These are phyloP conservation scores for Cinnamomum micranthum DNA, from an alignment of 164 flowering plant species.

Conservation along the genomic window DNA sequence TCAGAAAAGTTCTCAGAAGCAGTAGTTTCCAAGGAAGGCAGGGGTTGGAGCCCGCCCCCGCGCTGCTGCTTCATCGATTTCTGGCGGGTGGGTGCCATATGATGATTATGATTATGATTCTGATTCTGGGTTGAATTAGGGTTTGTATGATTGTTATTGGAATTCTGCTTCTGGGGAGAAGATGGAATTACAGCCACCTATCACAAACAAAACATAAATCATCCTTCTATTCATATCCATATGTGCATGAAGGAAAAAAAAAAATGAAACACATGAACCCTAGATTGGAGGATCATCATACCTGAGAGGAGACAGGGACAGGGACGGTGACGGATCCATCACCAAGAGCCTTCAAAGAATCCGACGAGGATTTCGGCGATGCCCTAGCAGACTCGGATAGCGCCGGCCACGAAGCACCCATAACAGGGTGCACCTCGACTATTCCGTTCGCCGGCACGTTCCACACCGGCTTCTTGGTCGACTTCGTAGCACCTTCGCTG, in stretches of 20 bases:
- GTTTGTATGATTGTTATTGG: constrained; percentile 25
- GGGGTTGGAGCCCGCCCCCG: constrained; percentile 17
- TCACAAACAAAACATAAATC: background rate
- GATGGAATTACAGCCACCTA: constrained; percentile 38
- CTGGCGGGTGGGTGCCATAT: constrained; percentile 32
- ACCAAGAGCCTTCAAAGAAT: constrained; percentile 28
- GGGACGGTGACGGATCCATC: constrained; percentile 46
- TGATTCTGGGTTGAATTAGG: constrained; percentile 30
- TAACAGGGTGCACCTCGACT: constrained; percentile 39
- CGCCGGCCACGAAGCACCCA: constrained; percentile 68
- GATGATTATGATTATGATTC: constrained; percentile 17
- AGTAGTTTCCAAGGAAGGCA: constrained; percentile 12
- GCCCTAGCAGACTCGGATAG: constrained; percentile 56
- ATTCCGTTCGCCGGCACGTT: constrained; percentile 50
- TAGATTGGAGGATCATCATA: background rate
- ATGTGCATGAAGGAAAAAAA: background rate
- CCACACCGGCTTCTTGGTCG: constrained; percentile 72
- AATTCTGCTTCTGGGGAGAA: constrained; percentile 33
- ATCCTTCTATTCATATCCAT: background rate
- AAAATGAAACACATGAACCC: background rate
- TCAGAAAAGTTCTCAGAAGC: constrained; percentile 26
- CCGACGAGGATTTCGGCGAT: constrained; percentile 44
- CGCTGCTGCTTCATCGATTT: constrained; percentile 36
- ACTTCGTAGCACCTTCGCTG: constrained; percentile 33
- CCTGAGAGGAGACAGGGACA: constrained; percentile 15